Conservation (phyloP, 202 grass and related monocot genomes). For the Alloteropsis angusta region DNA sequence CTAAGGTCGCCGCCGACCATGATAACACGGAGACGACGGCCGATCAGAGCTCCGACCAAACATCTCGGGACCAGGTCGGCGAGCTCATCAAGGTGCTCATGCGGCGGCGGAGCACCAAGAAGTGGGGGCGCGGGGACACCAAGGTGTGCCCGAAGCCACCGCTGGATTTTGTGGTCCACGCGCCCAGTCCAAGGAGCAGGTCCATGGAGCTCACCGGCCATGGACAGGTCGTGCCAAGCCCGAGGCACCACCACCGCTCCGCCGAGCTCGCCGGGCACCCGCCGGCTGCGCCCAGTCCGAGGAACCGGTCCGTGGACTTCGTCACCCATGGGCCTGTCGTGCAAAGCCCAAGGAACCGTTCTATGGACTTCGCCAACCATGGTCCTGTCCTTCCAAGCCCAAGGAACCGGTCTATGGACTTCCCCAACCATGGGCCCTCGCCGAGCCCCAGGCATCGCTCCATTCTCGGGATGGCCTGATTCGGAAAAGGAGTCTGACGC, state of each 20-base stretch:
- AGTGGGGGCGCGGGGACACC: background rate
- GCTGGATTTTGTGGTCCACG: background rate
- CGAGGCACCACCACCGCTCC: background rate
- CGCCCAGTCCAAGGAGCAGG: slow-evolving; percentile 12
- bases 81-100: slow-evolving; percentile 35
- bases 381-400: too few species aligned
- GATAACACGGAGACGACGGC: background rate
- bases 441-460: slow-evolving; percentile 25
- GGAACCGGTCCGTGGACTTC: slow-evolving; percentile 3
- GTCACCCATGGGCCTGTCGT: background rate
- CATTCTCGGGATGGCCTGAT: slow-evolving; percentile 20
- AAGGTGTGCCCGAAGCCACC: slow-evolving; percentile 16
- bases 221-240: background rate
- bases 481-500: too few species aligned
- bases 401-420: too few species aligned
- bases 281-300: slow-evolving; percentile 10
- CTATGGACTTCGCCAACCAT: slow-evolving; percentile 8
- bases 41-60: background rate
- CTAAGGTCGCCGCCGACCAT: background rate
- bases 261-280: slow-evolving; percentile 1
- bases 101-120: slow-evolving; percentile 37
- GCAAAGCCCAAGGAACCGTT: slow-evolving; percentile 19
- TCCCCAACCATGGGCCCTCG: too few species aligned
- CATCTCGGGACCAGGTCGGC: slow-evolving; percentile 12
- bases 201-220: slow-evolving; percentile 19